Base-by-base conservation (phyloP, 2,329 filamentous ascomycete genomes). In the Kalaharituber pfeilii region DNA sequence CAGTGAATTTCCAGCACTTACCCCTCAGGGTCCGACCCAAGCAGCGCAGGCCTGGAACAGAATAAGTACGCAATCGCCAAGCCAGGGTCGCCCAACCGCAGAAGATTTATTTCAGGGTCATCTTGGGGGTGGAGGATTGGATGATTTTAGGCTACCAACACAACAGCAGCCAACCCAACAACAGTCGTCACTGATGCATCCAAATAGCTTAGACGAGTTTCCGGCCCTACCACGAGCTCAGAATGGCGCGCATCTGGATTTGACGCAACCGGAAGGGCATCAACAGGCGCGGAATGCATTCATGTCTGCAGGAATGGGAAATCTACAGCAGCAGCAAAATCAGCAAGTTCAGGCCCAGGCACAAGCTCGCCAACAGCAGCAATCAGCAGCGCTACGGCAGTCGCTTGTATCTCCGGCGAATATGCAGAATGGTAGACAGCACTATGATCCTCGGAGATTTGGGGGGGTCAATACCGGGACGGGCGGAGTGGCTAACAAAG, bases 1-100 rank as follows among this genome's bases (percentile, higher is more conserved):
- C 42, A 61, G 59, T 25, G 59, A 61, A 51, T 61, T 61, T 39
- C 59, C 59, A 25, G 59, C 57, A 18, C 57, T 61, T 25, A 57
- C 57, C 36, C 57, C 57, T 27, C 59, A 59, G 20, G 53, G 57
- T 24, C 56, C 56, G 50, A 53, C 57, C 22, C 53, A 58, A 29
- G 57, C 55, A 28, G 57, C 54, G 27, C 56, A 58, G 22, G 57
- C 57, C 28, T 61, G 59, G 59, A 61, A 59, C 36, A 60, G 59
- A 44, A 50, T 61, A 55, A 58, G 53, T 20, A 60, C 59, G 11
- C 56, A 58, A 25, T 58, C 56, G 8, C 59, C 59, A 42, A 45
- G 39, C 33, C 56, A 56, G 42, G 54, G 50, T 13, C 59, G 57
- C 20, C 53, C 57, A 44, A 47, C 42, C n/a, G 20, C 39, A 45